phyloP scores from a whole-genome alignment of 495 filamentous ascomycete genomes.

The Penicillium silybi region DNA sequence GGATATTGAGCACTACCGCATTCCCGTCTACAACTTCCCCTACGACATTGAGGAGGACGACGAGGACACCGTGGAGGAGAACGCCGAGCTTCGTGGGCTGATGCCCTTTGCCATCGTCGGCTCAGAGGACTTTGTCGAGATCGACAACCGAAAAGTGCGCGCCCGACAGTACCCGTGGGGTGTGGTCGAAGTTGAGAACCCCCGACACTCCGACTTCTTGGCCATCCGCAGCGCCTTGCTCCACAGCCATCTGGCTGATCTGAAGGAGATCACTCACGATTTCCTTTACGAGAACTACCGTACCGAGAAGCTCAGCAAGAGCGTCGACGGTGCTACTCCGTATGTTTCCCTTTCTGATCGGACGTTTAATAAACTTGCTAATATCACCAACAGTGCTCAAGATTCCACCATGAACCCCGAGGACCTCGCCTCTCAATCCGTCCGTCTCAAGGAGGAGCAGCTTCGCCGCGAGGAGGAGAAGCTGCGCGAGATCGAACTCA shows the following conservation, averaged over 20 bases:
- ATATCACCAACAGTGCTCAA: slow-evolving; percentile 34
- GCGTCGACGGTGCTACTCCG: slow-evolving; percentile 85
- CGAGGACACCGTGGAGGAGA: slow-evolving; percentile 98
- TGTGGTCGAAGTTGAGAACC: slow-evolving; percentile 98
- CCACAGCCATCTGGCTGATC: slow-evolving; percentile 93
- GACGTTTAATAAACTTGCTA: slow-evolving; percentile 19
- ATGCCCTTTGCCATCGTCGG: slow-evolving; percentile 99
- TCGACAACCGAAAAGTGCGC: slow-evolving; percentile 84
- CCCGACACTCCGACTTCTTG: slow-evolving; percentile 96
- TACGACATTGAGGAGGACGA: slow-evolving; percentile 99
- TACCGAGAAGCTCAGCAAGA: slow-evolving; percentile 99
- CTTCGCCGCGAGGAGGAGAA: slow-evolving; percentile 99
- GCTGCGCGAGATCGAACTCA: slow-evolving; percentile 96
- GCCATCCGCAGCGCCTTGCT: slow-evolving; percentile 94
- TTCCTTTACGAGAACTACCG: slow-evolving; percentile 99
- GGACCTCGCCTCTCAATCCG: slow-evolving; percentile 92
- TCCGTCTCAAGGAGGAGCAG: slow-evolving; percentile 98
- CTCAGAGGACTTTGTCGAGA: slow-evolving; percentile 91
- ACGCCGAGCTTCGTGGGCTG: slow-evolving; percentile 89
- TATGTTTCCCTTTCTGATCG: slow-evolving; percentile 49
- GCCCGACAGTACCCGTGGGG: slow-evolving; percentile 99
- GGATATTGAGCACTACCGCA: slow-evolving; percentile 99
- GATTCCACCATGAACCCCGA: slow-evolving; percentile 97
- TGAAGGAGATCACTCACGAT: slow-evolving; percentile 99
- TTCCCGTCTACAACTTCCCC: slow-evolving; percentile 99